Conservation (phyloP, 495 filamentous ascomycete genomes). For the Daldinia bambusicola region DNA sequence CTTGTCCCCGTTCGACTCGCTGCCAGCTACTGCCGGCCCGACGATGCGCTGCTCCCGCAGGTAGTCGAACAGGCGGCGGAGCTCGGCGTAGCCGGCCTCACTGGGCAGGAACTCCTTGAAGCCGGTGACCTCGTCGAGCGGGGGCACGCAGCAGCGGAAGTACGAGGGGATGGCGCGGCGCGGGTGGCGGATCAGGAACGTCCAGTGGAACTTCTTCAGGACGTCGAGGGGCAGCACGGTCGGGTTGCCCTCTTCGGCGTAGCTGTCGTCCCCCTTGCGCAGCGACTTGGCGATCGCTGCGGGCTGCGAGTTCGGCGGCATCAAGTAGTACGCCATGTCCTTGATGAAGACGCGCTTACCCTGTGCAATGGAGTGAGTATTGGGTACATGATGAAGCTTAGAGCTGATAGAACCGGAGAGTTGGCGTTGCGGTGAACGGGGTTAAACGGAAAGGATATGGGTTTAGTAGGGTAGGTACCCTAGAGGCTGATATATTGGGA, state of each 20-base stretch:
- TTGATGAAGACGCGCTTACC: conserved; percentile 96
- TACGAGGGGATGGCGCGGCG: conserved; percentile 87
- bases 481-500: not conserved
- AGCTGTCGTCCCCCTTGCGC: conserved; percentile 59
- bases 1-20: conserved; percentile 46
- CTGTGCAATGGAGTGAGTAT: conserved; percentile 49
- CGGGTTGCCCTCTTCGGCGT: conserved; percentile 71
- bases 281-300: conserved; percentile 81
- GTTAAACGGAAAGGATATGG: not conserved
- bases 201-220: conserved; percentile 83
- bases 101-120: conserved; percentile 85
- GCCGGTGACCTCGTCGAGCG: conserved; percentile 79
- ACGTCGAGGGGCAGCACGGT: conserved; percentile 79
- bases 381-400: conserved; percentile 9
- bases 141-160: conserved; percentile 95
- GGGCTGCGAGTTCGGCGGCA: conserved; percentile 74
- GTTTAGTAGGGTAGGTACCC: not conserved
- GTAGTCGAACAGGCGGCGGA: conserved; percentile 86
- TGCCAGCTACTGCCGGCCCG: conserved; percentile 68
- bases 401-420: conserved; percentile 14
- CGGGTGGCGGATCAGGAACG: conserved; percentile 97
- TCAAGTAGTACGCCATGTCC: conserved; percentile 90
- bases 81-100: conserved; percentile 91
- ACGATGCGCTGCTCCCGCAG: conserved; percentile 69
- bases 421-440: not conserved